Base-by-base conservation (phyloP, 139 green algal genomes). In the Nannochloris sp. region DNA sequence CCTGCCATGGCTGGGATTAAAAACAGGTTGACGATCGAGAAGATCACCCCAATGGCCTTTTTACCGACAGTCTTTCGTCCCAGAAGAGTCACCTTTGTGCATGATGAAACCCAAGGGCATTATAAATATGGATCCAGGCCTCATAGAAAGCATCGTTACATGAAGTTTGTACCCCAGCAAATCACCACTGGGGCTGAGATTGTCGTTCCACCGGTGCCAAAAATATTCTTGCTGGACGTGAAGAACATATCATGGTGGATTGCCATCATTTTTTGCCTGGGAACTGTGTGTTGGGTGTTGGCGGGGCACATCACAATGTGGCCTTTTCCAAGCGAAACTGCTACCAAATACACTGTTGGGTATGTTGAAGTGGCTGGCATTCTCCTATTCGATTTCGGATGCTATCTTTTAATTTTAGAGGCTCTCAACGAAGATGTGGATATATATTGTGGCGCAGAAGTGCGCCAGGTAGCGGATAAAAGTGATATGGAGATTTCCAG, bases 111-210 rank as follows among this genome's bases (percentile, higher is more conserved):
- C 50, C n/a, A 58, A 30, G 50, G 50, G n/a, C 20, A 58, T 29
- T 46, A 55, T n/a, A 63, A 17, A 6, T 46, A 51, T 16, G 17
- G 55, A 6, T 63, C 58, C 17, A 25, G 58, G 25, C 17, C 17
- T 4, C 58, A 51, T 50, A 25, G 58, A 56, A 63, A 63, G n/a
- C 20, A 63, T 57, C n/a, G 58, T 17, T 28, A 30, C 58, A 45
- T 45, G 25, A 5, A 55, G 4, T 63, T 46, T 5, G 14, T 31
- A 28, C 58, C 58, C 20, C 14, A 51, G 11, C 17, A 63, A 12
- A 17, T 30, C 5, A 56, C n/a, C 3, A n/a, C n/a, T n/a, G 11
- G 55, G n/a, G n/a, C 3, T 51, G 11, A 43, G 11, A 17, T 63
- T 20, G 58, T 63, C 29, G 31, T 37, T 37, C 31, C 31, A 37